A percentile compares a stretch with the other conserved stretches of the same genome.
Conservation (phyloP, 108 stramenopile genomes). For the Asterionellopsis glacialis region DNA sequence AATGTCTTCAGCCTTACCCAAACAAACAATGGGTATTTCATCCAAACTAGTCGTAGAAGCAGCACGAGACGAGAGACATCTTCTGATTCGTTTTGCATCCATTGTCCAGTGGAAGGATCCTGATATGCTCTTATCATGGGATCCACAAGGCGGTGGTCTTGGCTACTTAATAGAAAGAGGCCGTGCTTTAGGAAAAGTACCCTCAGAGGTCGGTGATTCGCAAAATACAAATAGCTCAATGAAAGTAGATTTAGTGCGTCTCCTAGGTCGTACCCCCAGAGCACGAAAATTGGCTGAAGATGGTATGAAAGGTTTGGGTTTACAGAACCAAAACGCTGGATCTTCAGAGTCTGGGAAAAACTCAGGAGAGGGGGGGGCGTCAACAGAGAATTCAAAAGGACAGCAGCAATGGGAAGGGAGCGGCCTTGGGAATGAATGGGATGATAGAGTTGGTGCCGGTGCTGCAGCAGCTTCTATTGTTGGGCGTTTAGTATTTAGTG, state of each 20-base stretch:
- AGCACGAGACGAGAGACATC: constrained; percentile 49
- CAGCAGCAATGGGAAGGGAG: constrained; percentile 60
- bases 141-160: constrained; percentile 77
- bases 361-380: constrained; percentile 1
- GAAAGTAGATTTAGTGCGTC: constrained; percentile 67
- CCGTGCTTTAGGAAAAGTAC: constrained; percentile 29
- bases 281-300: background rate
- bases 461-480: constrained; percentile 83
- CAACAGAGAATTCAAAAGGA: constrained; percentile 16
- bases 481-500: constrained; percentile 74
- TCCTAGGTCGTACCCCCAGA: constrained; percentile 72
- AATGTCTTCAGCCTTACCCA: constrained; percentile 27
- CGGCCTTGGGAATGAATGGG: constrained; percentile 84
- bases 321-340: background rate
- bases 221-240: constrained; percentile 3
- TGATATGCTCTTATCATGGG: constrained; percentile 81
- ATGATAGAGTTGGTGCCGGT: constrained; percentile 85
- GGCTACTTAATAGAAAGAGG: constrained; percentile 84
- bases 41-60: constrained; percentile 42
- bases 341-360: constrained; percentile 4
- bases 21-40: constrained; percentile 37
- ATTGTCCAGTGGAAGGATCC: constrained; percentile 74
- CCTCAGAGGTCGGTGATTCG: constrained; percentile 13
- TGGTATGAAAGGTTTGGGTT: background rate
- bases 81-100: constrained; percentile 61